Evolutionary conservation across 345 rosid genomes (phyloP).

Genomic region (Hibiscus mutabilis): DNA sequence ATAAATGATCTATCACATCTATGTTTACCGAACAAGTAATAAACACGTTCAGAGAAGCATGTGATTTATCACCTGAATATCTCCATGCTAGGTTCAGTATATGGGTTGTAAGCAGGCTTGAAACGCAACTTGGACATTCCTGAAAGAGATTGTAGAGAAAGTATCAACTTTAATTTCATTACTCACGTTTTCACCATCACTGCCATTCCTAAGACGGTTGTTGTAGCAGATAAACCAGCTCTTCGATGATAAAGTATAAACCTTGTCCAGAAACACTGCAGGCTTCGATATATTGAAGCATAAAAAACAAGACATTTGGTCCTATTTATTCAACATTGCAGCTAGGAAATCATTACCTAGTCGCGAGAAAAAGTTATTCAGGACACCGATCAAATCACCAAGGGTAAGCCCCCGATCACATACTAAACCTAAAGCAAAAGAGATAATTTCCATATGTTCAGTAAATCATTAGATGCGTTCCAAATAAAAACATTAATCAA

Average conservation of each 20-base stretch:
- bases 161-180: background rate
- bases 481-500: background rate
- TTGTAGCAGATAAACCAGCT: background rate
- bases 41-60: background rate
- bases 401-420: conserved; percentile 93
- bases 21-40: background rate
- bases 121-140: conserved; percentile 86
- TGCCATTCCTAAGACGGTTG: background rate
- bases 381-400: conserved; percentile 83
- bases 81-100: conserved; percentile 98
- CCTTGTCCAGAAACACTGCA: no score
- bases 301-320: background rate
- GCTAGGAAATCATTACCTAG: conserved; percentile 41
- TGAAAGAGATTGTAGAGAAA: conserved; percentile 19
- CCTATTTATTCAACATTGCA: conserved; percentile 3
- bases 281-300: background rate
- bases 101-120: conserved; percentile 97
- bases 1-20: background rate
- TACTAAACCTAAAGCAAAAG: conserved; percentile 59
- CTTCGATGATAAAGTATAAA: background rate
- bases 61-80: conserved; percentile 58
- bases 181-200: background rate
- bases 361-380: conserved; percentile 83
- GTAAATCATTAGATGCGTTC: conserved; percentile 1
- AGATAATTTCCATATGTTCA: conserved; percentile 2